Evolutionary conservation across 768 basidiomycete species (phyloP), one percentile per base, ranked within the genome.

Genomic region (Panus rudis): DNA sequence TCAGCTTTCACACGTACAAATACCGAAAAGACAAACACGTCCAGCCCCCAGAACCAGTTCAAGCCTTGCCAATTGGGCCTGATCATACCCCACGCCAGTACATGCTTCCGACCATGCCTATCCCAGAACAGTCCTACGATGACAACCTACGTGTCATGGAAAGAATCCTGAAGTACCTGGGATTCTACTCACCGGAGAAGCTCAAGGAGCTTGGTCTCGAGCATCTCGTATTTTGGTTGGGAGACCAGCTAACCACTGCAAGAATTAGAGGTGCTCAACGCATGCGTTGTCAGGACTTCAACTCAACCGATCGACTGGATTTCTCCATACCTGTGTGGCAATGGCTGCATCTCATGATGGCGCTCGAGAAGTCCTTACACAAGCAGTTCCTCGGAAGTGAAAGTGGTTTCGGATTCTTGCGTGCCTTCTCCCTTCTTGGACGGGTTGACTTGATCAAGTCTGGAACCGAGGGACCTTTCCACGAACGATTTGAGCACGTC

Each of bases 301-400:
- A 66, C 26, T 60, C 63, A 0, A 67, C 57, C 47, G 64, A 72
- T 7, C 53, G 65, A 0, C 49, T 71, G 0, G 65, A 71, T 33
- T 70, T 54, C 49, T 42, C 64, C 4, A 33, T 66, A 1, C 37
- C 51, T 0, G 41, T 54, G 0, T 65, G 66, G 31, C 65, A 70
- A 0, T 74, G 68, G 68, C 59, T 74, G 12, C 70, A 74, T 43
- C 45, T 61, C 0, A 30, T 49, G 21, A 70, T 74, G 60, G 68
- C 67, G 3, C 61, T 61, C 39, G 67, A 59, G 3, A 61, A 64
- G 30, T 68, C 68, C 0, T 35, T 73, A 0, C 64, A 72, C 43
- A 61, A 64, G 33, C 70, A 72, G 41, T 72, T 69, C 47, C 52
- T 62, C 4, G 65, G 65, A 0, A 27, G 21, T 17, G 34, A 38